phyloP scores from a whole-genome alignment of 495 filamentous ascomycete genomes.

The Letharia lupina region DNA sequence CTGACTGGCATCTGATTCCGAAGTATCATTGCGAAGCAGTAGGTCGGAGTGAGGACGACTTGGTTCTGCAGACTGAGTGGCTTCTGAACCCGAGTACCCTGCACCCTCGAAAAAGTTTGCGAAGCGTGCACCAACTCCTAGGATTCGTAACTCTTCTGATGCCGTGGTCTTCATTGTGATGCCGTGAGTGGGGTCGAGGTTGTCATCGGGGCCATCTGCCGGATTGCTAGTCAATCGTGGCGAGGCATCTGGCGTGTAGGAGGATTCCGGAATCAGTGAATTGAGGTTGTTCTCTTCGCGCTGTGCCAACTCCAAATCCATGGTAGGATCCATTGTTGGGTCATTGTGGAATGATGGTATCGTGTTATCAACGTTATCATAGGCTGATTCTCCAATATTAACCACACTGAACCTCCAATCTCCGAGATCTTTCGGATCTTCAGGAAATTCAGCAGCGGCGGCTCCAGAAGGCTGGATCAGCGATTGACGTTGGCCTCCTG shows the following conservation, averaged over 20 bases:
- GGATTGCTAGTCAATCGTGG: constrained; percentile 4
- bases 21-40: constrained; percentile 42
- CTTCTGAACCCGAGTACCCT: constrained; percentile 27
- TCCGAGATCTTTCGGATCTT: constrained; percentile 34
- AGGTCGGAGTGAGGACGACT: constrained; percentile 36
- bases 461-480: constrained; percentile 73
- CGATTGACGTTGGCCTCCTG: constrained; percentile 74
- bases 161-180: constrained; percentile 3
- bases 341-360: constrained; percentile 24
- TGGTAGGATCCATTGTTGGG: constrained; percentile 5
- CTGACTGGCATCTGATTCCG: constrained; percentile 36
- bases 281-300: constrained; percentile 15
- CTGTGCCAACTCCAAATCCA: constrained; percentile 13
- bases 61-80: constrained; percentile 18
- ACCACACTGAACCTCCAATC: constrained; percentile 84
- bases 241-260: constrained; percentile 7
- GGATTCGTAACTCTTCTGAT: constrained; percentile 41
- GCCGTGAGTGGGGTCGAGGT: constrained; percentile 2
- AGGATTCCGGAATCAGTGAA: constrained; percentile 15
- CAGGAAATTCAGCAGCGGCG: constrained; percentile 47
- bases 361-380: constrained; percentile 25
- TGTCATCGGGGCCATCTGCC: background rate
- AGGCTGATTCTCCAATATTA: constrained; percentile 14
- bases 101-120: constrained; percentile 35
- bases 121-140: constrained; percentile 41